These are phyloP conservation scores for Alternaria burnsii DNA, from an alignment of 2,329 filamentous ascomycete species.

Conservation along the genomic window DNA sequence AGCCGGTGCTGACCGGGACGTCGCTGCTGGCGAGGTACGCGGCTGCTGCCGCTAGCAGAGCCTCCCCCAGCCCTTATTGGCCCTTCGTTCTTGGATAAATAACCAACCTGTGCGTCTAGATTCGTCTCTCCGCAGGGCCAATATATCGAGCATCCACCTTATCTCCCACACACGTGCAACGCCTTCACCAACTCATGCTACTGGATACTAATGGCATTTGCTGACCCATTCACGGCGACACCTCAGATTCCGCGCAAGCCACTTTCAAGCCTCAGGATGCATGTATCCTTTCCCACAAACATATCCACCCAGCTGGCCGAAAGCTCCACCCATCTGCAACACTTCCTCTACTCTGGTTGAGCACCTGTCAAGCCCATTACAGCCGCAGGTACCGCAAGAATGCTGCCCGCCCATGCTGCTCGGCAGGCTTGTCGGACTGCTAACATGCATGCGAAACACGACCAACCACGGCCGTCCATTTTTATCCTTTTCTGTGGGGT, in stretches of 20 bases:
- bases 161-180: slow-evolving; percentile 3
- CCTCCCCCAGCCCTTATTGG: slow-evolving; percentile 10
- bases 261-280: slow-evolving; percentile 7
- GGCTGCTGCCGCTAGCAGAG: slow-evolving; percentile 8
- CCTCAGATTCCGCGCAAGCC: slow-evolving; percentile 7
- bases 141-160: slow-evolving; percentile 23
- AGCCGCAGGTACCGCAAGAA: not conserved
- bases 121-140: slow-evolving; percentile 17
- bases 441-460: slow-evolving; percentile 12
- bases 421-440: slow-evolving; percentile 1
- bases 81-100: slow-evolving; percentile 18
- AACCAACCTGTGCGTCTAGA: slow-evolving; percentile 6
- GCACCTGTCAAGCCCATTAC: not conserved
- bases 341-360: not conserved
- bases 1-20: slow-evolving; percentile 4
- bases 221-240: slow-evolving; percentile 6
- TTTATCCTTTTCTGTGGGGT: slow-evolving; percentile 14
- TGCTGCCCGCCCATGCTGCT: not conserved
- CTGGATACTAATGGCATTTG: not conserved
- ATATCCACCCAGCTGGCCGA: not conserved
- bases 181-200: not conserved
- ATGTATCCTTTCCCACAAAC: not conserved
- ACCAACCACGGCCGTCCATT: slow-evolving; percentile 10
- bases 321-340: slow-evolving; percentile 2
- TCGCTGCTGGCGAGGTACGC: slow-evolving; percentile 5